A percentile compares a stretch with the other conserved stretches of the same genome.
These are phyloP conservation scores for Ganoderma meredithae DNA, from an alignment of 1,284 basidiomycete species.

Conservation along the genomic window DNA sequence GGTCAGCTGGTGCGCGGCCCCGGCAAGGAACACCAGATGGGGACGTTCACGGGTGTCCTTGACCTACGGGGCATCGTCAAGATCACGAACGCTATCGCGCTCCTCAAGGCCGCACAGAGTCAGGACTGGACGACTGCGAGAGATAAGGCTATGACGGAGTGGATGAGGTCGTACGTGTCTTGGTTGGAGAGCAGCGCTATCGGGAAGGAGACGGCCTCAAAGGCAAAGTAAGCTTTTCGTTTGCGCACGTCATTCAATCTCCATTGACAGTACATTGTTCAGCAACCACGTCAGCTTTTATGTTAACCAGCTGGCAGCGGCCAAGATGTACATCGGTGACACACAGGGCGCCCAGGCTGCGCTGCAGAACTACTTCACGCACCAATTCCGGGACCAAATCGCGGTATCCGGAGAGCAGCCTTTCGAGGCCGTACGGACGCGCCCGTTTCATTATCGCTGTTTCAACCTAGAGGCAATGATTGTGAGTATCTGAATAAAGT, in stretches of 20 bases:
- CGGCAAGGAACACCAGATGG: constrained; percentile 51
- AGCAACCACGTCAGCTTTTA: constrained; percentile 72
- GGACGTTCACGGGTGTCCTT: constrained; percentile 68
- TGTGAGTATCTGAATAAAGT: constrained; percentile 39
- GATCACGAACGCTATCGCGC: constrained; percentile 62
- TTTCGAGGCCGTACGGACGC: constrained; percentile 64
- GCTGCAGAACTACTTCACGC: constrained; percentile 54
- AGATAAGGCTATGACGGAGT: constrained; percentile 55
- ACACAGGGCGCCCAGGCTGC: constrained; percentile 46
- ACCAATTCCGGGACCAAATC: constrained; percentile 59
- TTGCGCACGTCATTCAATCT: neutral
- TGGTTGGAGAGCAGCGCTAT: constrained; percentile 64
- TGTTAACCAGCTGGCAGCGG: constrained; percentile 47
- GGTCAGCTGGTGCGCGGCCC: constrained; percentile 73
- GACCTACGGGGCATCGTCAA: constrained; percentile 71
- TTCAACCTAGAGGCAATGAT: constrained; percentile 77
- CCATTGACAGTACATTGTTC: constrained; percentile 12
- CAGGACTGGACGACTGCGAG: constrained; percentile 63
- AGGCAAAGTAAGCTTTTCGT: constrained; percentile 57
- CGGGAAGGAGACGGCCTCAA: constrained; percentile 54
- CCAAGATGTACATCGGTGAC: constrained; percentile 49
- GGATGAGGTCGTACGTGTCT: constrained; percentile 58
- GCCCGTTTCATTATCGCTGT: constrained; percentile 70
- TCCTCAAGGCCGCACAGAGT: constrained; percentile 58
- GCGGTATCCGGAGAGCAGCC: constrained; percentile 65